These are phyloP conservation scores for Physcomitrellopsis africana DNA, from an alignment of 225 moss, liverwort and hornwort genomes.

Conservation along the genomic window DNA sequence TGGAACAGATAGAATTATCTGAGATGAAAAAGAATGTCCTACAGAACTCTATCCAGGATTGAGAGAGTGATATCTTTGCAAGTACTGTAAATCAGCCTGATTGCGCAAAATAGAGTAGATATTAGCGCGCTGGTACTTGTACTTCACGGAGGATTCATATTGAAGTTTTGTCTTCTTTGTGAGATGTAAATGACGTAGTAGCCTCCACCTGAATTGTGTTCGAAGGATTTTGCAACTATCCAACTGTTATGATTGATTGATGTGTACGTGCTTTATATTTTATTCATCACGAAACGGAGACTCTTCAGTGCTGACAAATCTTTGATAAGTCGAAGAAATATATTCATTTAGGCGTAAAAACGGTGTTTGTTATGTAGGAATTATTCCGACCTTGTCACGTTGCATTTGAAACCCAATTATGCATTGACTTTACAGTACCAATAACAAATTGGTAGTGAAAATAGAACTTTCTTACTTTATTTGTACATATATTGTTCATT, in stretches of 20 bases:
- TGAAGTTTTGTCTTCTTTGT: slow-evolving; percentile 25
- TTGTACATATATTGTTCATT: no score
- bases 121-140: slow-evolving; percentile 15
- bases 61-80: slow-evolving; percentile 29
- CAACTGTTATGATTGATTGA: background rate
- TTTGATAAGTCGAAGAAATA: no score
- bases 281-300: no score
- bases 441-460: no score
- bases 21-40: background rate
- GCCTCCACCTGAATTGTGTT: background rate
- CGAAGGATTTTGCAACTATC: background rate
- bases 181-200: slow-evolving; percentile 2
- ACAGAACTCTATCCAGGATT: background rate
- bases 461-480: no score
- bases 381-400: no score
- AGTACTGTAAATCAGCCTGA: slow-evolving; percentile 12
- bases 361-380: no score
- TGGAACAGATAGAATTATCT: background rate
- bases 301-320: no score
- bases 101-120: slow-evolving; percentile 26
- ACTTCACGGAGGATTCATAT: slow-evolving; percentile 25
- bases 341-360: no score
- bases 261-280: background rate
- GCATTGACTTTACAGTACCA: no score
- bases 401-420: no score